Conservation (phyloP, 2,329 filamentous ascomycete species). For the Pestalotiopsis sp. region DNA sequence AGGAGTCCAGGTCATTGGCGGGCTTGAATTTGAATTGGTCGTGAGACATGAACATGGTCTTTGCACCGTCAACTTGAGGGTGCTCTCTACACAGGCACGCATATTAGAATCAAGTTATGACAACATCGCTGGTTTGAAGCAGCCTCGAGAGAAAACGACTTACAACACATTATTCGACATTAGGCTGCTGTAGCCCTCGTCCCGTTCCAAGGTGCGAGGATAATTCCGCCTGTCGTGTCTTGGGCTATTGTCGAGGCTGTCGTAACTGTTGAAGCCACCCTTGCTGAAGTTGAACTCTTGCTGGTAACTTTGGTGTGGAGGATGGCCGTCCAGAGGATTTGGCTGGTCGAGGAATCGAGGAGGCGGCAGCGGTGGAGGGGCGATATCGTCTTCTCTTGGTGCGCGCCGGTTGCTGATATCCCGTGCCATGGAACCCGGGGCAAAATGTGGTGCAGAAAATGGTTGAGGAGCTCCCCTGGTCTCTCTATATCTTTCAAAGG, state of each 20-base stretch:
- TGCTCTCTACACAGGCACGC: constrained; percentile 32
- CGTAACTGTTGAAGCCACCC: constrained; percentile 20
- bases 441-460: constrained; percentile 27
- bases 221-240: constrained; percentile 23
- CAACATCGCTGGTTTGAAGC: not conserved
- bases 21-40: constrained; percentile 49
- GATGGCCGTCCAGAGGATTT: constrained; percentile 15
- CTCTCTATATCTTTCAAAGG: constrained; percentile 24
- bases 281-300: constrained; percentile 1
- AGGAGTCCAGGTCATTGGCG: constrained; percentile 45
- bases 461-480: constrained; percentile 19
- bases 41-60: constrained; percentile 52
- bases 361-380: constrained; percentile 38
- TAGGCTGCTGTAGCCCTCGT: constrained; percentile 35
- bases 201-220: constrained; percentile 24
- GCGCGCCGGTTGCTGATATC: constrained; percentile 34
- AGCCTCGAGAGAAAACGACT: constrained; percentile 11
- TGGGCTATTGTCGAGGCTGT: constrained; percentile 25
- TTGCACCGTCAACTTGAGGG: constrained; percentile 37
- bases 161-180: constrained; percentile 24
- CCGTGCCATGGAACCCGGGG: constrained; percentile 36
- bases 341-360: constrained; percentile 29
- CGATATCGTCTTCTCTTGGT: constrained; percentile 30
- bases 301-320: not conserved
- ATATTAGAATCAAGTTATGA: not conserved